Evolutionary conservation across 2,329 filamentous ascomycete species (phyloP), one percentile per base, ranked within the genome.

Genomic region (Rachicladosporium sp.): DNA sequence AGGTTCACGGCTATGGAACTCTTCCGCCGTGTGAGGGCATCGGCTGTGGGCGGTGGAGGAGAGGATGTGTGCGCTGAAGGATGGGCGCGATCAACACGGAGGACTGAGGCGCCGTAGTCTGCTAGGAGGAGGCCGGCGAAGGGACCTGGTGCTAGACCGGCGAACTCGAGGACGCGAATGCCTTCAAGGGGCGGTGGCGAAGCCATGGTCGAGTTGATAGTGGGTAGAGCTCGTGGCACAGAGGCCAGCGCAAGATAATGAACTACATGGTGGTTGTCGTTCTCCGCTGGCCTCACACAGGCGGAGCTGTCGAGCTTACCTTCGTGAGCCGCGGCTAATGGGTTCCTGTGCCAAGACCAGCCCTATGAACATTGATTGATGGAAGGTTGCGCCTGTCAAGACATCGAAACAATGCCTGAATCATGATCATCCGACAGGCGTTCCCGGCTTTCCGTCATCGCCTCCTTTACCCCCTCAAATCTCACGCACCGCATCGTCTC

Each of bases 111-210:
- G 54, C 89, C 89, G 48, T 86, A 85, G 63, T 95, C 88, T 51
- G 88, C 80, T 45, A 95, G 79, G 37, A 94, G 75, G 55, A 95
- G 75, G 52, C 87, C 87, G 36, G 86, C 82, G 59, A 91, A 95
- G 33, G 88, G 88, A 19, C 82, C 87, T 51, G 72, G 72, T 36
- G 72, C 72, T 23, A 82, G 62, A 21, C 77, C 77, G 15, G 74
- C 77, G 49, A 82, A 73, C 55, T 82, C 78, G 31, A 82, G 66
- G 27, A 80, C 77, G n/a, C 70, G 67, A 40, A 79, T 59, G 46
- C 73, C 74, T 9, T 65, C 60, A 23, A 82, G 63, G 4, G 74
- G 71, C 33, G 68, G 68, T 45, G 59, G 57, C 35, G 47, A 44
- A 30, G 49, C 48, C 47, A 51, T 53, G 35, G 9, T 44, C n/a